Percentiles rank a stretch among this genome's conserved stretches.
phyloP scores from a whole-genome alignment of 2,329 filamentous ascomycete species.

The Calonectria hongkongensis region DNA sequence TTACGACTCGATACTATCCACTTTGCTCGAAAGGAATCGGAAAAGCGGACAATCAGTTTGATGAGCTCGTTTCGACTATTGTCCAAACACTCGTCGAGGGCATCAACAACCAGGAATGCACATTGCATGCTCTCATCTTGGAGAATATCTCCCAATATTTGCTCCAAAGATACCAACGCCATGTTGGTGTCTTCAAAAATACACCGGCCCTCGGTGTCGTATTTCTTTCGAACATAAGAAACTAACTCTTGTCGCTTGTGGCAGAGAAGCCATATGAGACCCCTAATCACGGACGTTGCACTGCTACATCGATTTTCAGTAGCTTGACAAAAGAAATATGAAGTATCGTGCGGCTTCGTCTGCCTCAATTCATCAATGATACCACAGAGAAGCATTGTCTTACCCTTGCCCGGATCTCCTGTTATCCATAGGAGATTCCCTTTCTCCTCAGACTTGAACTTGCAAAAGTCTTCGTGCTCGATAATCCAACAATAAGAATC shows the following conservation, averaged over 20 bases:
- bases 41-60: background rate
- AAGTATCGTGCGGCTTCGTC: constrained; percentile 4
- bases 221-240: constrained; percentile 59
- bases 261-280: constrained; percentile 65
- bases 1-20: constrained; percentile 23
- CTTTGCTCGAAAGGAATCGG: background rate
- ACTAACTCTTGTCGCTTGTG: constrained; percentile 58
- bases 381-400: constrained; percentile 61
- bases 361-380: constrained; percentile 52
- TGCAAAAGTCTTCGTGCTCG: constrained; percentile 47
- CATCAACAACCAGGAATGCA: constrained; percentile 44
- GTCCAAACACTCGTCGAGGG: constrained; percentile 2
- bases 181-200: constrained; percentile 63
- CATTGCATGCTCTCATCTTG: constrained; percentile 26
- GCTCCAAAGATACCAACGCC: constrained; percentile 59
- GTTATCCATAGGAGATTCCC: constrained; percentile 58
- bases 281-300: constrained; percentile 63
- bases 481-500: background rate
- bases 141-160: constrained; percentile 64
- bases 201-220: constrained; percentile 57
- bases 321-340: constrained; percentile 67
- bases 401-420: constrained; percentile 61
- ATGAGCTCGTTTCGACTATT: background rate
- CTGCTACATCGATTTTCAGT: constrained; percentile 61
- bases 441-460: constrained; percentile 49